Base-by-base conservation (phyloP, 2,329 filamentous ascomycete species). In the Fusarium anthophilum region DNA sequence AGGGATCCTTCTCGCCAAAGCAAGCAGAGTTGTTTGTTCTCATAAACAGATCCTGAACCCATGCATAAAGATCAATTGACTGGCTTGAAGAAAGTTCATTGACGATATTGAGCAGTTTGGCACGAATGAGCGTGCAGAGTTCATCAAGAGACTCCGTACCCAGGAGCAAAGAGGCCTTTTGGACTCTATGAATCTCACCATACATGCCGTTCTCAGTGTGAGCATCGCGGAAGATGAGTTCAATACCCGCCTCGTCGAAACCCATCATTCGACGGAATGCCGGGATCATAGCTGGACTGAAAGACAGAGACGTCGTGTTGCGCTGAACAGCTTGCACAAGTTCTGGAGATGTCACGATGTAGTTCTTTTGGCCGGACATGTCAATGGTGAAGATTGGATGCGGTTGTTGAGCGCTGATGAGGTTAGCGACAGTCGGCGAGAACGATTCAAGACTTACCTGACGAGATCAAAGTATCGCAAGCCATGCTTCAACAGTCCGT, bases 341-440 rank as follows among this genome's bases (percentile, higher is more conserved):
- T 24, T 76, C 73, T 37, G 73, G 73, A 35, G 73, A 75, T 13
- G 73, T 76, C 28, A 76, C 73, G 3, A 75, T 76, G 44, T 76
- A 76, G 28, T 76, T 76, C 39, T 66, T 75, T 14, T 76, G 70
- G 1, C 73, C 73, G 2, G 73, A 73, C 58, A 75, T 71, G 43
- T 75, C 70, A 73, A 76, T 72, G n/a, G 73, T 76, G 24, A 76
- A 76, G 54, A 76, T 75, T 62, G 73, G 70, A 43, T 76, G 73
- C 13, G 70, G 63, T 48, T 76, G 73, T 24, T 74, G 51, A 5
- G 73, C 63, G 43, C 73, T 76, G 20, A 4, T 3, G 22, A 44
- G 12, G 3, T 75, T 44, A 75, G 65, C 22, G 38, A 35, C 2
- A 6, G 5, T 18, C 18, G 6, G 2, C 0, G 15, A 56, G 6